These are phyloP conservation scores for Trichoderma sp. DNA, from an alignment of 2,329 filamentous ascomycete species.

Conservation along the genomic window DNA sequence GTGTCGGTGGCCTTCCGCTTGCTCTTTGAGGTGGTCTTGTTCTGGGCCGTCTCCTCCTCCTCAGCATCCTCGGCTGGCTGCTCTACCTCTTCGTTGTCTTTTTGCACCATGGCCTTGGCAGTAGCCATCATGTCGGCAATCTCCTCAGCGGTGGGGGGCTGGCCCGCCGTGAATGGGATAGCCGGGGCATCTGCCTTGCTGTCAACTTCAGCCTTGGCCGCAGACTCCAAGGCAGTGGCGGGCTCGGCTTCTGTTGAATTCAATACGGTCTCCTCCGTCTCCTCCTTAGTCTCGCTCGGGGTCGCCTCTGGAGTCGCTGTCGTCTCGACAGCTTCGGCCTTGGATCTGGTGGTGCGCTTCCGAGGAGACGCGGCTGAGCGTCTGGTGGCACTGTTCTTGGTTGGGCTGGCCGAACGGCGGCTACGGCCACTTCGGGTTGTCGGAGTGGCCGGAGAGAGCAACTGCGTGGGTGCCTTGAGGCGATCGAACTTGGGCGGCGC, in stretches of 20 bases:
- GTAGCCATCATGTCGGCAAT: conserved; percentile 79
- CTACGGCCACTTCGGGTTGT: conserved; percentile 46
- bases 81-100: conserved; percentile 46
- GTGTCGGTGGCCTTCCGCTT: conserved; percentile 77
- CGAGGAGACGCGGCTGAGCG: conserved; percentile 51
- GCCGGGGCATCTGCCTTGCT: conserved; percentile 66
- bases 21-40: conserved; percentile 42
- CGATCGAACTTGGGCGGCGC: conserved; percentile 78
- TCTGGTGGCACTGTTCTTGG: conserved; percentile 50
- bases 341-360: conserved; percentile 49
- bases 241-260: conserved; percentile 52
- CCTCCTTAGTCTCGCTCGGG: conserved; percentile 32
- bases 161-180: conserved; percentile 60
- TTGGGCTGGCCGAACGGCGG: conserved; percentile 57
- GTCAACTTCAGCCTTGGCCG: conserved; percentile 54
- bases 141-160: conserved; percentile 72
- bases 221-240: conserved; percentile 46
- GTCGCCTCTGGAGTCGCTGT: conserved; percentile 28
- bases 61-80: conserved; percentile 35
- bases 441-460: conserved; percentile 49
- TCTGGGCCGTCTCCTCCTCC: conserved; percentile 34
- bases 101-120: conserved; percentile 84
- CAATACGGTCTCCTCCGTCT: conserved; percentile 36
- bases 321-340: conserved; percentile 39
- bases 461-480: conserved; percentile 40